These are phyloP conservation scores for Pleodorina starrii DNA, from an alignment of 139 green algal genomes.

Conservation along the genomic window DNA sequence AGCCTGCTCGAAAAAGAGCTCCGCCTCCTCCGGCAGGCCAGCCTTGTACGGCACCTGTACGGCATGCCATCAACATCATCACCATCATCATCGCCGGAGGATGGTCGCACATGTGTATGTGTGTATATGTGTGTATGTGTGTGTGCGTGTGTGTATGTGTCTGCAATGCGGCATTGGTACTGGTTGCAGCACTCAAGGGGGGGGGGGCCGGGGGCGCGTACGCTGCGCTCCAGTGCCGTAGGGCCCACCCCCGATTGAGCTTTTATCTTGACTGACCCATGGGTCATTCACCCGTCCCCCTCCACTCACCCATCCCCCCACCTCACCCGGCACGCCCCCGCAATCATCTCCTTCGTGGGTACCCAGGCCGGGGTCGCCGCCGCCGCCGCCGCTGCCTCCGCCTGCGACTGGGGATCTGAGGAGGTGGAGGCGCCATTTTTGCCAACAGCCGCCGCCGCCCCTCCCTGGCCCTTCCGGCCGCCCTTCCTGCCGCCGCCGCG, in stretches of 20 bases:
- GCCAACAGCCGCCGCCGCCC: neutral
- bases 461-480: neutral
- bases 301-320: neutral
- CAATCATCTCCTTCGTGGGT: conserved; percentile 48
- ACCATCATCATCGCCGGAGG: too few relatives aligned
- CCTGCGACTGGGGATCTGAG: too few relatives aligned
- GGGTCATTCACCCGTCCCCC: too few relatives aligned
- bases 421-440: neutral
- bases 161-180: too few relatives aligned
- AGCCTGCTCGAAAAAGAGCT: conserved; percentile 83
- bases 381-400: neutral
- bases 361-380: conserved; percentile 23
- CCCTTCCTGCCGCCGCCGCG: neutral
- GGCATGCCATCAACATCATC: neutral
- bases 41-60: conserved; percentile 33
- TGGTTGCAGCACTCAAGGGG: too few relatives aligned
- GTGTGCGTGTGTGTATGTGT: too few relatives aligned
- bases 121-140: too few relatives aligned
- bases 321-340: conserved; percentile 32
- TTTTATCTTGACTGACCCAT: too few relatives aligned
- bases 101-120: too few relatives aligned
- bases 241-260: too few relatives aligned
- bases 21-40: conserved; percentile 56
- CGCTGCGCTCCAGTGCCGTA: too few relatives aligned
- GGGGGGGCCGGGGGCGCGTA: too few relatives aligned